A percentile compares a stretch with the other conserved stretches of the same genome.
phyloP scores from a whole-genome alignment of 2,329 filamentous ascomycete genomes.

The Penicillium hesseltinei region DNA sequence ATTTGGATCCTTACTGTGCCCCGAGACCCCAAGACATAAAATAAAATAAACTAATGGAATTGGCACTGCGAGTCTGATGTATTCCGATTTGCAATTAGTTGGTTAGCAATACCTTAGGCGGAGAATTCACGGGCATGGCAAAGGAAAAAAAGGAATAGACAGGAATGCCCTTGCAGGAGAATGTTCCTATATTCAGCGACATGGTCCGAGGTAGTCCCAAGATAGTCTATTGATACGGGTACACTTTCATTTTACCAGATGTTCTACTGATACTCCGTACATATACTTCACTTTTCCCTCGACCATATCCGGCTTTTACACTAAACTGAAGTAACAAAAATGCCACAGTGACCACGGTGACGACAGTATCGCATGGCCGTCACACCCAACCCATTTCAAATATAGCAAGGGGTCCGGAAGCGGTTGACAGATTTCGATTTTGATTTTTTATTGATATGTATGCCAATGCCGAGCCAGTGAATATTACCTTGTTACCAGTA shows the following conservation, averaged over 20 bases:
- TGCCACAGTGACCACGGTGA: slow-evolving; percentile 1
- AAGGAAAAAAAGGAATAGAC: slow-evolving; percentile 5
- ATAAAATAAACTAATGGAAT: slow-evolving; percentile 10
- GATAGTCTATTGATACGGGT: not conserved
- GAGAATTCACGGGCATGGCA: slow-evolving; percentile 16
- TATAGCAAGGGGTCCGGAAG: slow-evolving; percentile 23
- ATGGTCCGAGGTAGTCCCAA: slow-evolving; percentile 11
- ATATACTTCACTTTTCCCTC: slow-evolving; percentile 1
- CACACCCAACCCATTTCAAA: slow-evolving; percentile 3
- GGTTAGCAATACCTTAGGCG: not conserved
- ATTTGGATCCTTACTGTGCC: slow-evolving; percentile 6
- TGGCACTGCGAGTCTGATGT: slow-evolving; percentile 4
- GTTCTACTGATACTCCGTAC: too few species aligned
- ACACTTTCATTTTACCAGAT: not conserved
- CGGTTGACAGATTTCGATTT: slow-evolving; percentile 11
- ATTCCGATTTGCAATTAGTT: slow-evolving; percentile 5
- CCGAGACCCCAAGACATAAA: slow-evolving; percentile 7
- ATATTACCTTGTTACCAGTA: not conserved
- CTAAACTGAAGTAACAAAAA: not conserved
- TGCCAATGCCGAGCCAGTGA: slow-evolving; percentile 4
- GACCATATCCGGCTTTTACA: slow-evolving; percentile 2
- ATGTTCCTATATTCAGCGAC: slow-evolving; percentile 17
- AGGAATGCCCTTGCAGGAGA: slow-evolving; percentile 20
- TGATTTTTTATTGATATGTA: slow-evolving; percentile 11
- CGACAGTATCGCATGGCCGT: slow-evolving; percentile 12